These are phyloP conservation scores for Moricandia moricandioides DNA, from an alignment of 345 rosid genomes.

Conservation along the genomic window DNA sequence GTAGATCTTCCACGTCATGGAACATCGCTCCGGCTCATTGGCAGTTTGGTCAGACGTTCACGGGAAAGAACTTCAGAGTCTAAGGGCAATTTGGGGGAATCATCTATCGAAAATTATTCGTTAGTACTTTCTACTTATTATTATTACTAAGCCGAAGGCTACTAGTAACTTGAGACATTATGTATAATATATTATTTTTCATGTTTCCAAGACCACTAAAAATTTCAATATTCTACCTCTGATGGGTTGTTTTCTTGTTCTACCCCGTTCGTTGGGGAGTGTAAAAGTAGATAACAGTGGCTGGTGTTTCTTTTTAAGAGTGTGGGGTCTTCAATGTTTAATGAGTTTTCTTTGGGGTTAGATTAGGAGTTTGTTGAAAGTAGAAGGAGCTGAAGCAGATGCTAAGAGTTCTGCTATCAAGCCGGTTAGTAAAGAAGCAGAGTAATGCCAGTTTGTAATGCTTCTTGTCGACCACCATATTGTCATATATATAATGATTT, in stretches of 20 bases:
- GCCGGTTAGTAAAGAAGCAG: conserved; percentile 8
- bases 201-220: conserved; percentile 18
- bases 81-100: conserved; percentile 25
- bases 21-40: conserved; percentile 63
- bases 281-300: too few relatives aligned
- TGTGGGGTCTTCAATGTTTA: conserved; percentile 26
- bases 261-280: conserved; percentile 24
- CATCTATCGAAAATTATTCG: background rate
- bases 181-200: background rate
- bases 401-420: conserved; percentile 4
- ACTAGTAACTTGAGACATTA: conserved; percentile 6
- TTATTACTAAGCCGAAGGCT: conserved; percentile 34
- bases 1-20: conserved; percentile 65
- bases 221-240: conserved; percentile 19
- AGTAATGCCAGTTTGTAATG: conserved; percentile 17
- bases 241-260: background rate
- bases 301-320: conserved; percentile 19
- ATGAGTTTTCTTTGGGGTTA: conserved; percentile 18
- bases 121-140: conserved; percentile 9
- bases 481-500: conserved; percentile 16
- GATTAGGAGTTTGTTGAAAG: conserved; percentile 17
- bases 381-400: conserved; percentile 23
- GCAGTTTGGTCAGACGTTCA: conserved; percentile 77
- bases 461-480: conserved; percentile 16
- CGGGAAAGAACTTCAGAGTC: conserved; percentile 65